These are phyloP conservation scores for Diplodia scrobiculata DNA, from an alignment of 2,329 filamentous ascomycete genomes.

Conservation along the genomic window DNA sequence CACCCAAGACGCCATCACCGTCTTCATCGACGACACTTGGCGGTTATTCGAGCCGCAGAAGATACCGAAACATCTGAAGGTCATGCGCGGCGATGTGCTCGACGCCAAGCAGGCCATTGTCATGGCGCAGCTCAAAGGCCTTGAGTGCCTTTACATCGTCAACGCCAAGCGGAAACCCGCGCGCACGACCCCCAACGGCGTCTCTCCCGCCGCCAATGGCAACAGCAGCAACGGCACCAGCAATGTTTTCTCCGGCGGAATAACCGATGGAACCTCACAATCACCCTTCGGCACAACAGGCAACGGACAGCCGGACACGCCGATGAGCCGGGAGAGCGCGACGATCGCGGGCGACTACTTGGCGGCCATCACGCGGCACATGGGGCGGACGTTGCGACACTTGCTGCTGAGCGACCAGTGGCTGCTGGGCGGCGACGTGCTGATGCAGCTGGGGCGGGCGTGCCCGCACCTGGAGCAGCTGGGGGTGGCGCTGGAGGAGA, in stretches of 20 bases:
- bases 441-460: slow-evolving; percentile 55
- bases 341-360: slow-evolving; percentile 51
- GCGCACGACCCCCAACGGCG: slow-evolving; percentile 30
- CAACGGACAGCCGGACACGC: slow-evolving; percentile 12
- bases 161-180: slow-evolving; percentile 41
- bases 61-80: slow-evolving; percentile 48
- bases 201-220: slow-evolving; percentile 34
- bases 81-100: slow-evolving; percentile 53
- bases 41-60: slow-evolving; percentile 37
- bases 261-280: slow-evolving; percentile 31
- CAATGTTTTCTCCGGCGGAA: slow-evolving; percentile 34
- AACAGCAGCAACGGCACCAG: neutral
- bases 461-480: slow-evolving; percentile 64
- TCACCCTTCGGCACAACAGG: slow-evolving; percentile 12
- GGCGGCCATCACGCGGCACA: slow-evolving; percentile 54
- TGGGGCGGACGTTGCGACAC: slow-evolving; percentile 57
- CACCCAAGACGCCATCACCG: slow-evolving; percentile 44
- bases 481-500: slow-evolving; percentile 59
- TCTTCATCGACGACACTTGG: slow-evolving; percentile 62
- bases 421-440: slow-evolving; percentile 53
- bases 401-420: slow-evolving; percentile 61
- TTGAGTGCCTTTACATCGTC: slow-evolving; percentile 59
- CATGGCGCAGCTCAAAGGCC: slow-evolving; percentile 46
- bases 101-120: slow-evolving; percentile 51
- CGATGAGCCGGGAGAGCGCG: slow-evolving; percentile 21